Percentiles rank a stretch among this genome's conserved stretches.
phyloP scores from a whole-genome alignment of 2,329 filamentous ascomycete species.

The Fusarium illudens region DNA sequence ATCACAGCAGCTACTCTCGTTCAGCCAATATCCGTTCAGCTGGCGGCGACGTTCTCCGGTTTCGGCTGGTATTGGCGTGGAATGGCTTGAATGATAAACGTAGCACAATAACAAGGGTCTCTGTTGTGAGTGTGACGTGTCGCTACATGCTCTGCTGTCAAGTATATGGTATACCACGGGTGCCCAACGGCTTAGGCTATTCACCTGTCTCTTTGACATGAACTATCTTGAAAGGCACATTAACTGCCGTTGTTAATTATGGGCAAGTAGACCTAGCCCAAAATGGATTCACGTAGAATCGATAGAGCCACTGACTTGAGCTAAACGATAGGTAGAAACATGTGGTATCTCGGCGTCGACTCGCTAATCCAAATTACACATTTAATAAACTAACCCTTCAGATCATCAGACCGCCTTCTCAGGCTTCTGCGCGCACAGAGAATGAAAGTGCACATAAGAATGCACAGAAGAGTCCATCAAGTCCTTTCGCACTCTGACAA shows the following conservation, averaged over 20 bases:
- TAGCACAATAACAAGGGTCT: neutral
- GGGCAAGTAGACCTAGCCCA: too few relatives aligned
- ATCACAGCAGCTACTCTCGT: neutral
- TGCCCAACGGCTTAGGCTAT: neutral
- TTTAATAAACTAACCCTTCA: neutral
- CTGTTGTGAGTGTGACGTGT: neutral
- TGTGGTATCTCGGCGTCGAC: too few relatives aligned
- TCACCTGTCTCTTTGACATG: too few relatives aligned
- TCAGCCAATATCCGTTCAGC: neutral
- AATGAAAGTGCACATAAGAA: constrained; percentile 31
- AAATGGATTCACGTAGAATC: too few relatives aligned
- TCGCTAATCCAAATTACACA: too few relatives aligned
- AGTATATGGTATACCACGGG: accelerated
- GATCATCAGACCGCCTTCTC: neutral
- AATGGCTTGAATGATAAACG: neutral
- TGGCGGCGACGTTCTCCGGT: neutral
- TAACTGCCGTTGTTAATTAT: too few relatives aligned
- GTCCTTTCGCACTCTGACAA: constrained; percentile 46
- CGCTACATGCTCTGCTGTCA: neutral
- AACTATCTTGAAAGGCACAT: too few relatives aligned
- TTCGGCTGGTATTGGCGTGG: neutral
- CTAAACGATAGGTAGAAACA: too few relatives aligned
- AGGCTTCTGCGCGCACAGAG: constrained; percentile 22
- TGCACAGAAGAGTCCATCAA: constrained; percentile 41
- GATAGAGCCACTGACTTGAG: too few relatives aligned